phyloP scores from a whole-genome alignment of 2,329 filamentous ascomycete species.

The Phoma sp. region DNA sequence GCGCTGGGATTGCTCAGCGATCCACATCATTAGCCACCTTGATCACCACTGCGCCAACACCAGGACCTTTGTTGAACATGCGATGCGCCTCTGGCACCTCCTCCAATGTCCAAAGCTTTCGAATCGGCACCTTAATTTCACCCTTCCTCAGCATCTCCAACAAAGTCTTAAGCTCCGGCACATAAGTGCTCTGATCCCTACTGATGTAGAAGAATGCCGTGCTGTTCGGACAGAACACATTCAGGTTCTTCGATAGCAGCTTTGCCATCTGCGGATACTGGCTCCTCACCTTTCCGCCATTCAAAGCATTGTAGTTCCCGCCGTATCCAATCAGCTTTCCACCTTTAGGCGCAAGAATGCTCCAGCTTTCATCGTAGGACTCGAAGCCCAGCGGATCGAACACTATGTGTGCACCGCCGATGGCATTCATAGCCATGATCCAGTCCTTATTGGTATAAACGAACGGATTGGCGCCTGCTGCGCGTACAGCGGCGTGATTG shows the following conservation, averaged over 20 bases:
- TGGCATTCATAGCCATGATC: conserved; percentile 55
- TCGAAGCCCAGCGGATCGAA: conserved; percentile 61
- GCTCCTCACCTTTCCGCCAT: conserved; percentile 27
- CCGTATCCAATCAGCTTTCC: conserved; percentile 42
- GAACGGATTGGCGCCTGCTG: conserved; percentile 54
- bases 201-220: conserved; percentile 40
- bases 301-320: conserved; percentile 33
- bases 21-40: conserved; percentile 18
- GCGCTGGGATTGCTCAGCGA: background rate
- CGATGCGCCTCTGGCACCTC: conserved; percentile 39
- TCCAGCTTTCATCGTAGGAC: conserved; percentile 60
- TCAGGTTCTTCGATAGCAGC: conserved; percentile 31
- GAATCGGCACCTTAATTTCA: conserved; percentile 36
- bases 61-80: conserved; percentile 32
- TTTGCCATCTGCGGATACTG: conserved; percentile 29
- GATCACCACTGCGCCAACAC: conserved; percentile 38
- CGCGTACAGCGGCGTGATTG: conserved; percentile 54
- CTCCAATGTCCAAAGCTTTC: conserved; percentile 36
- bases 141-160: conserved; percentile 27
- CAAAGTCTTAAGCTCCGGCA: conserved; percentile 32
- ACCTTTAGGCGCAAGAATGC: conserved; percentile 52
- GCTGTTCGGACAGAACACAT: conserved; percentile 34
- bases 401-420: conserved; percentile 58
- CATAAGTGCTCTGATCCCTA: conserved; percentile 34
- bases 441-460: conserved; percentile 60